Base-by-base conservation (phyloP, 78 protist species). In the Protostelium mycophagum region DNA sequence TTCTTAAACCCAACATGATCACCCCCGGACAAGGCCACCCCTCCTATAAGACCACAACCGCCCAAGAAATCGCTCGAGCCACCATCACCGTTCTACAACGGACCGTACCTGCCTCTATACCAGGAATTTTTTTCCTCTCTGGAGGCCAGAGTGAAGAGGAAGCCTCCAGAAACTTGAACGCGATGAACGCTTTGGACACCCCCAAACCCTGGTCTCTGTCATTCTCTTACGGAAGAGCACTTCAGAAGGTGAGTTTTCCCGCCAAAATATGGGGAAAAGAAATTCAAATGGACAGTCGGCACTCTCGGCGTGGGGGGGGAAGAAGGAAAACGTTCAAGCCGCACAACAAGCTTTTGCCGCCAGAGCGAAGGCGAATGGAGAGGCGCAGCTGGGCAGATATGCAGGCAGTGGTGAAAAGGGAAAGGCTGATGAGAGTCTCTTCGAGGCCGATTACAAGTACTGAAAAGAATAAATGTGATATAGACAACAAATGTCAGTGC, bases 1-100 rank as follows among this genome's bases (percentile, higher is more conserved):
- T 98, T 73, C 95, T 97, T 83, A 98, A 98, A 96, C 98, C 98
- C 91, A 96, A 94, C 96, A 97, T 98, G 98, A 96, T 97, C 83
- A 63, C 88, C 37, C 88, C 91, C 83, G 99, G 99, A 34, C 36
- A 0, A 38, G 96, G 90, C 85, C 39, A 51, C 73, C 31, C 73
- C 73, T 51, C 73, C 16, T 51, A 51, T 16, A 51, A 51, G 73
- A 85, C 88, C 38, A 88, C 91, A 9, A 28, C 38, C 23, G 91
- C 97, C 37, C 93, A 88, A 37, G 91, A 93, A 38, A 89, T 97
- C 16, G 99, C 97, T 36, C 16, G 16, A 34, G 85, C 87, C 88
- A 98, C 99, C 25, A 95, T 96, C 36, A 84, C 86, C 31, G 88
- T 95, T n/a, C 97, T 98, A 34, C 90, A 90, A 90, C 93, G 99